Evolutionary conservation across 352 stramenopile genomes (phyloP), one percentile per base, ranked within the genome.

Genomic region (Thraustotheca clavata): DNA sequence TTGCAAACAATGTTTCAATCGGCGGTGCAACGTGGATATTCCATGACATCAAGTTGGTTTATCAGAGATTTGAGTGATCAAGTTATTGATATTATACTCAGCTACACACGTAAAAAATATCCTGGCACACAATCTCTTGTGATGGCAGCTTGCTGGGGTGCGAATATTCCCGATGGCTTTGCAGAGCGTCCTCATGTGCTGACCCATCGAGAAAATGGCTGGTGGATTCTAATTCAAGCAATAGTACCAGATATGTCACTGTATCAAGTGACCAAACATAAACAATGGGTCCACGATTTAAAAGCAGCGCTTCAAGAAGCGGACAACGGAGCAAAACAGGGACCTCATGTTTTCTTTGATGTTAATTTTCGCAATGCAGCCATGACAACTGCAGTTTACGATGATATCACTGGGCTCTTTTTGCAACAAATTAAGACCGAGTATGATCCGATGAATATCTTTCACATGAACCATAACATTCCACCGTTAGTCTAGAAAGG

Each of bases 401-500:
- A 52, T 31, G 43, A 52, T 31, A 31, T 52, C 11, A 52, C 43
- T 24, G 43, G 43, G 24, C 43, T 35, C 7, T 52, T 52, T 9
- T 18, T 52, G 43, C 43, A 52, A 31, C 43, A 52, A 9, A 52
- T 18, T 31, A 52, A 52, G 43, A 52, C 43, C 43, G 43, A 52
- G 43, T 52, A 52, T 31, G 43, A 52, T 31, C 43, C 43, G 43
- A 52, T 31, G 9, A 52, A 52, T 7, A 31, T 52, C 2, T 52
- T 52, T 18, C 43, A 52, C n/a, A 24, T 52, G 24, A 52, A 52
- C n/a, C 43, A 52, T 18, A 52, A 52, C 43, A 52, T 52, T 3
- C 43, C 43, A 1, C 43, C 43, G 3, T 7, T 52, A 14, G 43
- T 52, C n/a, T 52, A 52, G 8, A 43, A 43, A 39, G 76, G 52